A percentile compares a stretch with the other conserved stretches of the same genome.
Evolutionary conservation across 1,284 basidiomycete species (phyloP).

Genomic region (Sphaerobolus stellatus): DNA sequence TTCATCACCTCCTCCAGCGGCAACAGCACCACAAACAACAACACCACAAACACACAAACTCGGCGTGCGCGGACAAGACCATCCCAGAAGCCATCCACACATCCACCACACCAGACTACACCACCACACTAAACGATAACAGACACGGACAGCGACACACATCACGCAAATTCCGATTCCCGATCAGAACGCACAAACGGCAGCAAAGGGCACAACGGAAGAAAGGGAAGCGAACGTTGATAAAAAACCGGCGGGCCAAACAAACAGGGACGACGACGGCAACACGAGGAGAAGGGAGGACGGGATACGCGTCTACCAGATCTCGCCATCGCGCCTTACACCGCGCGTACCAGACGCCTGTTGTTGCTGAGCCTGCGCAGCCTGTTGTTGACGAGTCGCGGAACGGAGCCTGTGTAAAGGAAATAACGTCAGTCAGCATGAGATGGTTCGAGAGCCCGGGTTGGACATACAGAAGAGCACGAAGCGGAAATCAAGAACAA

Average conservation of each 20-base stretch:
- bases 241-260: not conserved
- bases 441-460: not conserved
- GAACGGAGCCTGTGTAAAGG: conserved; percentile 66
- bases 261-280: not conserved
- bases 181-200: too few relatives aligned
- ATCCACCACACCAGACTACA: not conserved
- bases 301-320: conserved; percentile 60
- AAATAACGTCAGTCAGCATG: not conserved
- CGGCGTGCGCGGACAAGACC: not conserved
- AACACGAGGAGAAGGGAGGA: not conserved
- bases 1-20: not conserved
- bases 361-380: conserved; percentile 57
- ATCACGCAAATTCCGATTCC: too few relatives aligned
- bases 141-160: too few relatives aligned
- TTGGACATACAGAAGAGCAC: not conserved
- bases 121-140: not conserved
- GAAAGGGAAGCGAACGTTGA: not conserved
- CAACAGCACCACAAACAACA: not conserved
- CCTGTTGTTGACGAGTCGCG: conserved; percentile 77
- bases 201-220: not conserved
- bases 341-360: conserved; percentile 34
- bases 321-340: conserved; percentile 62
- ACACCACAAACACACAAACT: not conserved
- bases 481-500: not conserved
- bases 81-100: not conserved